Evolutionary conservation across 306 rosid genomes (phyloP), one percentile per base, ranked within the genome.

Genomic region (Cyamopsis tetragonoloba): DNA sequence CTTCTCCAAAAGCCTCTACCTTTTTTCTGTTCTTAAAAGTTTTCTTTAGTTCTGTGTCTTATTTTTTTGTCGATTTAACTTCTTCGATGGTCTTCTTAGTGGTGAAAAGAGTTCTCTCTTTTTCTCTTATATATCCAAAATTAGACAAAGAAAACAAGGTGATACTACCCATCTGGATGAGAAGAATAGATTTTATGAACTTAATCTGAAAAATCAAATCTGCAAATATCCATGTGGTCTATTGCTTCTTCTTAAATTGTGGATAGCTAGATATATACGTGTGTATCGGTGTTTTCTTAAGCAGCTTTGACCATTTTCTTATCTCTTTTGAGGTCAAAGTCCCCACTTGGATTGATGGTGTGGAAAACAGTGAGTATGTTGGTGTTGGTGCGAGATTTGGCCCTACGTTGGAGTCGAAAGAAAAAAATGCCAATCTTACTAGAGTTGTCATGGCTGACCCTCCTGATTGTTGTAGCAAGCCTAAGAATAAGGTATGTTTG

Each of bases 321-420:
- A 23, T 37, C 54, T 72, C 53, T 10, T 74, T 24, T 37, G 56
- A 93, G 99, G 97, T 93, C 37, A 93, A 93, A 83, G 87, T 93
- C 72, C 92, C 99, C 26, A 90, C 90, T 64, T 90, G 86, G 95
- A 69, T 93, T 61, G 75, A 86, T 26, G 88, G 87, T 58, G 61
- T 80, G 60, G 96, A 90, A 69, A 76, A 44, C 17, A 51, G 12
- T 27, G 96, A 86, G 72, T 89, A 84, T 82, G 99, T 88, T 75
- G 99, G 99, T 39, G 90, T 93, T 35, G 99, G 99, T 51, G 99
- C 99, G 24, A 88, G 99, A 58, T 93, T 93, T 71, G 99, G 99
- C 59, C 86, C 82, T 7, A 85, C 95, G 5, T 67, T 93, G 85
- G 97, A 90, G 71, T 90, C 97, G 0, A 85, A 90, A 85, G 95